phyloP scores from a whole-genome alignment of 169 alveolate genomes.

The Babesia microti region DNA sequence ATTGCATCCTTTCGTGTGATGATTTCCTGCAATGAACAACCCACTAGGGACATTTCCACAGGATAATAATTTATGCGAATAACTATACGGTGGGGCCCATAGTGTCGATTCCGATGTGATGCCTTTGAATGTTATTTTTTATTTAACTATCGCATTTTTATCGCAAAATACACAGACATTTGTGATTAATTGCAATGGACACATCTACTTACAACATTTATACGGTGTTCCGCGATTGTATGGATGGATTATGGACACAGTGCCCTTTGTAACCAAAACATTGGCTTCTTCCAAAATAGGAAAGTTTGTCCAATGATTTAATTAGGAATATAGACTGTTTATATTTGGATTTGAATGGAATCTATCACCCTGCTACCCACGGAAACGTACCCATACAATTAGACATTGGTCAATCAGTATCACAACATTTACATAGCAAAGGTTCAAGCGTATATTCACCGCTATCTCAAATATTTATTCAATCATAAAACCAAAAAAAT shows the following conservation, averaged over 20 bases:
- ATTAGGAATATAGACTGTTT: slow-evolving; percentile 29
- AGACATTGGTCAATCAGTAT: slow-evolving; percentile 29
- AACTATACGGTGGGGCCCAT: too few species aligned
- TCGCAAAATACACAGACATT: too few species aligned
- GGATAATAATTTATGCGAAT: too few species aligned
- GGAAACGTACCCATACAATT: slow-evolving; percentile 27
- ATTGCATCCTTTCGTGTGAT: slow-evolving; percentile 42
- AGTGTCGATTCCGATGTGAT: too few species aligned
- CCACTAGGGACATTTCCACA: too few species aligned
- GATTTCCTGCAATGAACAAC: slow-evolving; percentile 29
- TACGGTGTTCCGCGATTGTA: slow-evolving; percentile 40
- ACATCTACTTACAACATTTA: slow-evolving; percentile 7
- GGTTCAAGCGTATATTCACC: slow-evolving; percentile 27
- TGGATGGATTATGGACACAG: slow-evolving; percentile 37
- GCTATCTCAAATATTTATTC: slow-evolving; percentile 26
- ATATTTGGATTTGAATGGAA: slow-evolving; percentile 43
- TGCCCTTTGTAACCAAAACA: slow-evolving; percentile 12
- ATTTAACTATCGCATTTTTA: too few species aligned
- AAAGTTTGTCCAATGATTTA: slow-evolving; percentile 1
- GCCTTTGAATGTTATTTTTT: too few species aligned
- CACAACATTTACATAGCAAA: slow-evolving; percentile 5
- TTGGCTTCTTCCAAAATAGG: slow-evolving; percentile 13
- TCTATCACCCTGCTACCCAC: slow-evolving; percentile 43
- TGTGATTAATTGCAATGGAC: too few species aligned
- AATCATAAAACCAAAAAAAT: slow-evolving; percentile 83